These are phyloP conservation scores for Zymoseptoria crescenta DNA, from an alignment of 2,329 filamentous ascomycete genomes.

Conservation along the genomic window DNA sequence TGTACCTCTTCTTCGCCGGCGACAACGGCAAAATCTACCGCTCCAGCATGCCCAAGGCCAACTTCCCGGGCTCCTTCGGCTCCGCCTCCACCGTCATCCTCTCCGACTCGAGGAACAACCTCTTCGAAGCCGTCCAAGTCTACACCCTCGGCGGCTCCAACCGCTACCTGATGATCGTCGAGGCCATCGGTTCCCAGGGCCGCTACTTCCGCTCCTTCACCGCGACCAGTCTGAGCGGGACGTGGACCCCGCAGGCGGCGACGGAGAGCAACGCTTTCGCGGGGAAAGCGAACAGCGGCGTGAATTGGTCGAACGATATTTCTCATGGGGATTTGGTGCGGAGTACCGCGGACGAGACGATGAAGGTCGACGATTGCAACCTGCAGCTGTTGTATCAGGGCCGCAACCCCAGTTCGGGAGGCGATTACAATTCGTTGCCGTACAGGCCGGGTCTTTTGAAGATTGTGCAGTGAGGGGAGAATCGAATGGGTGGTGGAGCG, in stretches of 20 bases:
- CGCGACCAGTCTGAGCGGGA: conserved; percentile 47
- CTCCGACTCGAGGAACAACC: conserved; percentile 47
- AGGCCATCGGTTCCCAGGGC: conserved; percentile 50
- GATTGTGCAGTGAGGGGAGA: conserved; percentile 20
- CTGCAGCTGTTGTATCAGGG: conserved; percentile 60
- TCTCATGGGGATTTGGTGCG: conserved; percentile 58
- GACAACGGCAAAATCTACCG: conserved; percentile 63
- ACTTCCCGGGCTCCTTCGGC: conserved; percentile 57
- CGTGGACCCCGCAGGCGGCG: conserved; percentile 52
- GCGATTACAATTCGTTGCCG: conserved; percentile 45
- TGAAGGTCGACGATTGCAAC: conserved; percentile 56
- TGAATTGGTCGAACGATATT: conserved; percentile 60
- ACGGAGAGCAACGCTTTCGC: conserved; percentile 54
- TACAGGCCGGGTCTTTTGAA: conserved; percentile 52
- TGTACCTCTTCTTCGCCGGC: conserved; percentile 61
- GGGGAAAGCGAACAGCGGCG: conserved; percentile 58
- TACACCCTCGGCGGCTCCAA: conserved; percentile 51
- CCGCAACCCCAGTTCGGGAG: conserved; percentile 31
- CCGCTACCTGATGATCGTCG: conserved; percentile 61
- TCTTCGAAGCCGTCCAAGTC: conserved; percentile 61
- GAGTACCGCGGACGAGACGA: conserved; percentile 51
- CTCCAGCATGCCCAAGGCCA: conserved; percentile 52
- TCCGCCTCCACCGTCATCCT: conserved; percentile 43
- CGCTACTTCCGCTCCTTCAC: conserved; percentile 63
- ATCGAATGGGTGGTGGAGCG: too few species aligned